Evolutionary conservation across 2,329 filamentous ascomycete genomes (phyloP), one percentile per base, ranked within the genome.

Genomic region (Colletotrichum sp.): DNA sequence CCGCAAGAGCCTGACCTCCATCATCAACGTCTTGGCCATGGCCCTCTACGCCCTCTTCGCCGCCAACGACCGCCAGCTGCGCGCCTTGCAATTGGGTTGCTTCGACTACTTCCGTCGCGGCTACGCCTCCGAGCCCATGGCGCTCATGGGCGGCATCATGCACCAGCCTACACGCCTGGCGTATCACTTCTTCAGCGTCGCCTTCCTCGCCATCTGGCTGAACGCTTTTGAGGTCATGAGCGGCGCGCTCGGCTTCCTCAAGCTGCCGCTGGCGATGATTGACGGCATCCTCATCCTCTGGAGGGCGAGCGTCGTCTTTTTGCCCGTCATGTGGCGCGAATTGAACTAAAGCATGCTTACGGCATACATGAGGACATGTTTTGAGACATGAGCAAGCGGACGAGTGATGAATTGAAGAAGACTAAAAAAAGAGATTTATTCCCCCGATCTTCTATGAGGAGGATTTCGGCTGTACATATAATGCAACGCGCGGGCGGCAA

Each of bases 11-110:
- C 89, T 96, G 66, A 95, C 95, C 0, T 92, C 92, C 69, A 96
- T 98, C 80, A 97, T 99, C 89, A 99, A 99, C 85, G 98, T 99
- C 80, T 92, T 99, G n/a, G 96, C 97, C 2, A 95, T 97, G 88
- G 96, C 97, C 0, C 90, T 99, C 2, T 99, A 99, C 87, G 89
- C 91, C 36, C 91, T 99, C 15, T 99, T 99, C 83, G 95, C 96
- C 18, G 97, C 96, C 68, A 89, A 98, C 83, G 94, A 95, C 84
- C 86, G 89, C 60, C 91, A 96, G 82, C 92, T 99, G 69, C 92
- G 91, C 78, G 93, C 94, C 71, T 92, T 99, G 62, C 96, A 98
- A 86, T 90, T 90, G 79, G 97, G 97, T 64, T 99, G 97, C 88
- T 99, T 99, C 88, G 88, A 90, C 34, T 99, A 99, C 86, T 99